phyloP scores from a whole-genome alignment of 2,329 filamentous ascomycete genomes.

The Trichophyton mentagrophytes region DNA sequence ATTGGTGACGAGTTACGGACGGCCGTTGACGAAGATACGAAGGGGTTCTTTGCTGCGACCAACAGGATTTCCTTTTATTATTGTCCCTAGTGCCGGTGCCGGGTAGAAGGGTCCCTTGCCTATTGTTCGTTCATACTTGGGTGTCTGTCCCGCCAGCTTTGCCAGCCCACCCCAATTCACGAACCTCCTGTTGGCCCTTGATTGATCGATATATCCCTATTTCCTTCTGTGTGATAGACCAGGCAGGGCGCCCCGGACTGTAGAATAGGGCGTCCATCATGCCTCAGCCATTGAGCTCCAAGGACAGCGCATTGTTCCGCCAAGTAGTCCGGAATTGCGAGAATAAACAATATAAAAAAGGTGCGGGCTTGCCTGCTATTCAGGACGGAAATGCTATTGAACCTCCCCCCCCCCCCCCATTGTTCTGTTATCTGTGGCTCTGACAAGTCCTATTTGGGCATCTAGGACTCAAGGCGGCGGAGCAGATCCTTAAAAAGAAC shows the following conservation, averaged over 20 bases:
- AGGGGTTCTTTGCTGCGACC: not conserved
- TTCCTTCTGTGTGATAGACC: not conserved
- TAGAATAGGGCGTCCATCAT: conserved; percentile 21
- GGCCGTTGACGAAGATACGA: not conserved
- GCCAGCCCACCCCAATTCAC: not conserved
- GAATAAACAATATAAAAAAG: conserved; percentile 94
- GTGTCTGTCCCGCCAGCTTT: not conserved
- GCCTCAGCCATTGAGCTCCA: conserved; percentile 47
- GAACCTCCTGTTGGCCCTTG: not conserved
- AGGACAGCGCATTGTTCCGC: conserved; percentile 88
- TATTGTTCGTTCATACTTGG: not conserved
- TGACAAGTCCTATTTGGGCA: not conserved
- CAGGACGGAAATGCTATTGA: not conserved
- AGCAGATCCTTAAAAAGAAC: conserved; percentile 89
- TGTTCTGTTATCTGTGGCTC: conserved; percentile 12
- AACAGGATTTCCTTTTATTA: not conserved
- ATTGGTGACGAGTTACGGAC: not conserved
- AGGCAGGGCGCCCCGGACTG: conserved; percentile 1
- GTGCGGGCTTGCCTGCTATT: conserved; percentile 25
- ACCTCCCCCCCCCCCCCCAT: conserved; percentile 16
- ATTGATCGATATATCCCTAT: not conserved
- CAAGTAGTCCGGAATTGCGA: conserved; percentile 94
- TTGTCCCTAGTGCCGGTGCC: not conserved
- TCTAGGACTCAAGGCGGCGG: conserved; percentile 77
- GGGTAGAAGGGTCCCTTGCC: not conserved